These are phyloP conservation scores for Blastobotrys apis DNA, from an alignment of 1,139 yeast species.

Conservation along the genomic window DNA sequence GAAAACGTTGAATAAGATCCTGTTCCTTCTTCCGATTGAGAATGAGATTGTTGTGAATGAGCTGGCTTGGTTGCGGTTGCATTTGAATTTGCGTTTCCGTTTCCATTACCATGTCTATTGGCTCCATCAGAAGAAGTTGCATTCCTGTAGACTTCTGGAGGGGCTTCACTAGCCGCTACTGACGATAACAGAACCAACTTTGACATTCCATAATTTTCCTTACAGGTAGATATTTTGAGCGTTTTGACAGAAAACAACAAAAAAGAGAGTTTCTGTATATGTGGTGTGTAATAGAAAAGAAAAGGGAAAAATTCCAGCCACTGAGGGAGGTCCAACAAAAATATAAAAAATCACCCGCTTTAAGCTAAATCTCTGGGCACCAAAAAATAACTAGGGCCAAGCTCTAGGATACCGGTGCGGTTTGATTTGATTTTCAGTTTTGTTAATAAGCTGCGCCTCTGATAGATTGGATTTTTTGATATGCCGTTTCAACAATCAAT, in stretches of 20 bases:
- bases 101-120: too few relatives aligned
- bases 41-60: not conserved
- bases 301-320: not conserved
- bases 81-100: not conserved
- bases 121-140: not conserved
- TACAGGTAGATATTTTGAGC: too few relatives aligned
- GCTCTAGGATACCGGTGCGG: too few relatives aligned
- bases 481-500: too few relatives aligned
- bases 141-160: slow-evolving; percentile 1
- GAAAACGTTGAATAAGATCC: slow-evolving; percentile 2
- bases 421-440: too few relatives aligned
- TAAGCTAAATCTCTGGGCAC: not conserved
- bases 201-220: slow-evolving; percentile 19
- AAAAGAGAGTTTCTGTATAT: too few relatives aligned
- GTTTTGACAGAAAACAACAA: too few relatives aligned
- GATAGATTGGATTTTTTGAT: too few relatives aligned
- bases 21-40: too few relatives aligned
- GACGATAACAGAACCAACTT: slow-evolving; percentile 25
- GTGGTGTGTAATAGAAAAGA: not conserved
- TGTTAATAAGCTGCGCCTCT: too few relatives aligned
- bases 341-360: not conserved
- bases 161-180: slow-evolving; percentile 20
- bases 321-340: not conserved
- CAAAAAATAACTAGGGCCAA: too few relatives aligned
- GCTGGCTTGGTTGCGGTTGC: not conserved